Conservation (phyloP, 108 stramenopile species). For the Stephanodiscus minutulus region DNA sequence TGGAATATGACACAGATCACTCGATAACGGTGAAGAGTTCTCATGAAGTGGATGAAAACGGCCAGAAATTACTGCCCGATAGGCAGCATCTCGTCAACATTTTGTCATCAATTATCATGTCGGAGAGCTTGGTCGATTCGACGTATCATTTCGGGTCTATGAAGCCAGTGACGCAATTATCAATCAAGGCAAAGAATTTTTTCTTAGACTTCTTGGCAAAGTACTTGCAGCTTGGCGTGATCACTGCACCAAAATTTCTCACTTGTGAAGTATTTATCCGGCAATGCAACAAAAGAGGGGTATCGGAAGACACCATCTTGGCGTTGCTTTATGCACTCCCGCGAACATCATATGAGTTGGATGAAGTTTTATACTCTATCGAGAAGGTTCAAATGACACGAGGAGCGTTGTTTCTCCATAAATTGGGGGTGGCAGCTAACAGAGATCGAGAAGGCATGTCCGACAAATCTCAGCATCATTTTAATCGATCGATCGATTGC, state of each 20-base stretch:
- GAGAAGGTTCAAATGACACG: constrained; percentile 64
- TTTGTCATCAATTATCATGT: constrained; percentile 65
- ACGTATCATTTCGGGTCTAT: constrained; percentile 23
- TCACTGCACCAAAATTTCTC: constrained; percentile 63
- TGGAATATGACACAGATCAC: constrained; percentile 45
- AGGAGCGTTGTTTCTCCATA: constrained; percentile 73
- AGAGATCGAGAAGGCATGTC: constrained; percentile 32
- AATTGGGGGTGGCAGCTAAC: constrained; percentile 57
- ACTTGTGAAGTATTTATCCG: constrained; percentile 61
- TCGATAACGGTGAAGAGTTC: background rate
- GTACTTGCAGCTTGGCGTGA: constrained; percentile 66
- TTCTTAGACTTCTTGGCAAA: constrained; percentile 86
- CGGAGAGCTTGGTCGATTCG: constrained; percentile 28
- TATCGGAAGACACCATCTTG: constrained; percentile 53
- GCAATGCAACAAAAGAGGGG: constrained; percentile 50
- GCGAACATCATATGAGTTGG: constrained; percentile 63
- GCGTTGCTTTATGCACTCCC: constrained; percentile 67
- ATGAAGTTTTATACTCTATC: constrained; percentile 61
- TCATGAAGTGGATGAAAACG: constrained; percentile 22
- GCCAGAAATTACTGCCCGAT: constrained; percentile 44
- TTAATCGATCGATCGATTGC: constrained; percentile 74
- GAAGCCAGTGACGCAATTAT: constrained; percentile 22
- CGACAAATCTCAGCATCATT: constrained; percentile 56
- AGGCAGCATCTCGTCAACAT: constrained; percentile 62
- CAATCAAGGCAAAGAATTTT: constrained; percentile 45